Percentiles rank a stretch among this genome's conserved stretches.
These are phyloP conservation scores for Hypoxylon sp. DNA, from an alignment of 2,329 filamentous ascomycete species.

Conservation along the genomic window DNA sequence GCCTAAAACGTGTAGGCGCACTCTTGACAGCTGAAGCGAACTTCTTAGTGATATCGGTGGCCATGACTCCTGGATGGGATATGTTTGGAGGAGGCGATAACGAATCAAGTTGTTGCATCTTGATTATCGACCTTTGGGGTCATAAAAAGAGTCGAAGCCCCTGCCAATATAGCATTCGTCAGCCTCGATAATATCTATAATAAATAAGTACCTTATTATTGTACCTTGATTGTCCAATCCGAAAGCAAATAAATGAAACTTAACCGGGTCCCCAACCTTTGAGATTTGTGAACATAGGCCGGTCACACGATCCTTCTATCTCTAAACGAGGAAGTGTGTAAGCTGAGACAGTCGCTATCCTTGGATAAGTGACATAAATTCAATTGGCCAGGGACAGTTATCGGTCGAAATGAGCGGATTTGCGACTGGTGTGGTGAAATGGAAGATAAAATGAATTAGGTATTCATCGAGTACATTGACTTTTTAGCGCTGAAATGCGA, in stretches of 20 bases:
- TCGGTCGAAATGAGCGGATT: slow-evolving; percentile 7
- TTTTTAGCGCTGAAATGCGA: slow-evolving; percentile 35
- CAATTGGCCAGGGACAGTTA: slow-evolving; percentile 1
- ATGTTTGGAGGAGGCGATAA: slow-evolving; percentile 59
- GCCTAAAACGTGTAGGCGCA: slow-evolving; percentile 55
- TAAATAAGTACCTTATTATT: slow-evolving; percentile 5
- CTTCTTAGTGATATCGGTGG: slow-evolving; percentile 71
- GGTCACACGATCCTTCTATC: slow-evolving; percentile 3
- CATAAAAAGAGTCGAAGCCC: slow-evolving; percentile 9
- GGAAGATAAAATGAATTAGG: slow-evolving; percentile 11
- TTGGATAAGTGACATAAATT: not conserved
- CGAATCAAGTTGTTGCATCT: slow-evolving; percentile 49
- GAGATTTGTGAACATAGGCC: slow-evolving; percentile 9
- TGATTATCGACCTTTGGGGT: slow-evolving; percentile 33
- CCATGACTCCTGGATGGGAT: slow-evolving; percentile 65
- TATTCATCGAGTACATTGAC: not conserved
- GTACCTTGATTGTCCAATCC: slow-evolving; percentile 1
- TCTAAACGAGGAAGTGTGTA: not conserved
- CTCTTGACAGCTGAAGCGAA: slow-evolving; percentile 69
- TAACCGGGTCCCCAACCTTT: slow-evolving; percentile 7
- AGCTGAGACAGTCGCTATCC: not conserved
- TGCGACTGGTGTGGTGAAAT: slow-evolving; percentile 2
- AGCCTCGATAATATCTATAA: slow-evolving; percentile 3
- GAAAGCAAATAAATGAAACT: slow-evolving; percentile 3
- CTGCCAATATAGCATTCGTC: slow-evolving; percentile 1